Conservation (phyloP, 495 filamentous ascomycete species). For the Penicillium lagena region DNA sequence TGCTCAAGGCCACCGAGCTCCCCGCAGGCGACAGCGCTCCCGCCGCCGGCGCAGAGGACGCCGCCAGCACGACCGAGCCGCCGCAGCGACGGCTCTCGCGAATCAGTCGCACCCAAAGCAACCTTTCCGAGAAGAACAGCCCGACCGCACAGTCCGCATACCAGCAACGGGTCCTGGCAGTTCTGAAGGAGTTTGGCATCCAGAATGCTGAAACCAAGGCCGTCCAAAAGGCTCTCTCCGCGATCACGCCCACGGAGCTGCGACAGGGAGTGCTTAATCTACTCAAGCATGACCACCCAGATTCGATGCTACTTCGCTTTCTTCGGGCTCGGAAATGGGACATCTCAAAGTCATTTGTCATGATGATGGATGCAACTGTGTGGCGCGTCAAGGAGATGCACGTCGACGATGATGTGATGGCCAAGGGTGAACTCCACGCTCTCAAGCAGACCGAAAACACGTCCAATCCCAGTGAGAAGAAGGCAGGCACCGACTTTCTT, state of each 20-base stretch:
- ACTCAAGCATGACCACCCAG: conserved; percentile 88
- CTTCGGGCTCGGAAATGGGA: conserved; percentile 94
- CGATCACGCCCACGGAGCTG: conserved; percentile 60
- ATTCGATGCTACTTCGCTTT: conserved; percentile 83
- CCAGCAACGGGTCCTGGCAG: conserved; percentile 16
- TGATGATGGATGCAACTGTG: conserved; percentile 84
- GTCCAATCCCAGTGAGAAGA: conserved; percentile 46
- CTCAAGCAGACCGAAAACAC: conserved; percentile 47
- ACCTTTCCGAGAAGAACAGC: conserved; percentile 14
- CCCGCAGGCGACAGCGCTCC: conserved; percentile 8
- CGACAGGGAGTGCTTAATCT: conserved; percentile 74
- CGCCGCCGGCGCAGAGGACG: conserved; percentile 3
- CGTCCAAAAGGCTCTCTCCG: conserved; percentile 19
- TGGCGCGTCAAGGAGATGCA: conserved; percentile 77
- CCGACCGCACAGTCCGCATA: conserved; percentile 7
- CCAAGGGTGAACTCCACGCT: conserved; percentile 63
- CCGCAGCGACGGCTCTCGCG: conserved; percentile 16
- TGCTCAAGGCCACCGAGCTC: conserved; percentile 66
- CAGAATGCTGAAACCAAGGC: conserved; percentile 19
- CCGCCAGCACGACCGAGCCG: conserved; percentile 9
- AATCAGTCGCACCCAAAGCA: conserved; percentile 20
- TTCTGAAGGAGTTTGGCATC: conserved; percentile 20
- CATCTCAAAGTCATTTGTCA: conserved; percentile 77
- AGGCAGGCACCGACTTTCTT: conserved; percentile 72
- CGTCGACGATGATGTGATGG: conserved; percentile 77